These are phyloP conservation scores for Aspergillus leporis DNA, from an alignment of 495 filamentous ascomycete species.

Conservation along the genomic window DNA sequence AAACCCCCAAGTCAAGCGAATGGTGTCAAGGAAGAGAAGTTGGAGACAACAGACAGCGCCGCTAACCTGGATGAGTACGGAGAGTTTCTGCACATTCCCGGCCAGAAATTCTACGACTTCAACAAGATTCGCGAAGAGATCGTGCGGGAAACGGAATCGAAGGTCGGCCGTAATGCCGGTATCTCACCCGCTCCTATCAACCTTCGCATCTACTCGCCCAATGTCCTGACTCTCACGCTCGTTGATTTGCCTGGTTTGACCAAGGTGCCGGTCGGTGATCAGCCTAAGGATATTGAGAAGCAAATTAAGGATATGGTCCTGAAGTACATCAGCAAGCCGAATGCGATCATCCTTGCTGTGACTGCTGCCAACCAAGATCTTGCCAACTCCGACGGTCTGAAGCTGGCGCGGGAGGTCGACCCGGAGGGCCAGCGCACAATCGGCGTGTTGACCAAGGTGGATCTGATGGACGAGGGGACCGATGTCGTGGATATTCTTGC, in stretches of 20 bases:
- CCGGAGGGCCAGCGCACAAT: conserved; percentile 98
- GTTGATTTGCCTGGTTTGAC: conserved; percentile 98
- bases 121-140: conserved; percentile 99
- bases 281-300: conserved; percentile 96
- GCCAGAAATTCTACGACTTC: conserved; percentile 98
- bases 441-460: conserved; percentile 97
- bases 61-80: conserved; percentile 96
- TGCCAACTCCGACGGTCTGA: conserved; percentile 97
- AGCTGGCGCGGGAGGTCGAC: conserved; percentile 95
- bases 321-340: conserved; percentile 97
- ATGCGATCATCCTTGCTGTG: conserved; percentile 96
- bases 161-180: conserved; percentile 93
- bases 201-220: conserved; percentile 95
- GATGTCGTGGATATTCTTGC: conserved; percentile 99
- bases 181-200: conserved; percentile 97
- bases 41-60: conserved; percentile 73
- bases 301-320: conserved; percentile 99
- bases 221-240: conserved; percentile 94
- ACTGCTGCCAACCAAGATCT: conserved; percentile 96
- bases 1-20: conserved; percentile 68
- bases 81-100: conserved; percentile 97
- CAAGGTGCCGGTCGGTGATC: conserved; percentile 96
- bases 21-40: conserved; percentile 68
- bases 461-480: conserved; percentile 99
- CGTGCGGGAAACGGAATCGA: conserved; percentile 91